These are phyloP conservation scores for Solanum aculeatissimum DNA, from an alignment of 305 asterid genomes.

Conservation along the genomic window DNA sequence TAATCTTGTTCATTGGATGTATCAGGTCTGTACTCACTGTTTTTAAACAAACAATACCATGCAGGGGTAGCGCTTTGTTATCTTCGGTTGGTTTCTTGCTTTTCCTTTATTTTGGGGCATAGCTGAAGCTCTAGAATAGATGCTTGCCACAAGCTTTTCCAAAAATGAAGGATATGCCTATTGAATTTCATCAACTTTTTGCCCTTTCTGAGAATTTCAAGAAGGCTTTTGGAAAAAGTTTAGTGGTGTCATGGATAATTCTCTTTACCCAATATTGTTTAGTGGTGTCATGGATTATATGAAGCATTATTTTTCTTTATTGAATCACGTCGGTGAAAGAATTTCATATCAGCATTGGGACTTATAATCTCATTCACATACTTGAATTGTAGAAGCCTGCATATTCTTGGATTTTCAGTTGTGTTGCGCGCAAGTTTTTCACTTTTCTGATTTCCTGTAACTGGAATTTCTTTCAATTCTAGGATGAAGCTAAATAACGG, in stretches of 20 bases:
- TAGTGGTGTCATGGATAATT: too few species aligned
- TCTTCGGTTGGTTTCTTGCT: too few species aligned
- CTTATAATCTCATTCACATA: constrained; percentile 50
- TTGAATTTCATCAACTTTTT: too few species aligned
- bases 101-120: too few species aligned
- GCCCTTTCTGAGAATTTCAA: too few species aligned
- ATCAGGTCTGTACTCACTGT: background rate
- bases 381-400: constrained; percentile 56
- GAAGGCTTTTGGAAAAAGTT: too few species aligned
- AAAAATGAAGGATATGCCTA: too few species aligned
- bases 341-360: constrained; percentile 53
- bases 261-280: constrained; percentile 43
- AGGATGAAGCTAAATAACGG: constrained; percentile 40
- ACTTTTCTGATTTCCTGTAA: constrained; percentile 44
- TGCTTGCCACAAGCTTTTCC: too few species aligned
- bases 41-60: background rate
- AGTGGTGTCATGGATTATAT: constrained; percentile 44
- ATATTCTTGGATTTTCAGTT: constrained; percentile 64
- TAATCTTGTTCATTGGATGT: background rate
- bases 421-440: constrained; percentile 60
- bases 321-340: constrained; percentile 27
- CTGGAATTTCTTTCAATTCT: constrained; percentile 45
- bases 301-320: constrained; percentile 54
- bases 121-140: too few species aligned
- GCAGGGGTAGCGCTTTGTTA: background rate